These are phyloP conservation scores for Fusarium heterosporum DNA, from an alignment of 2,329 filamentous ascomycete genomes.

Conservation along the genomic window DNA sequence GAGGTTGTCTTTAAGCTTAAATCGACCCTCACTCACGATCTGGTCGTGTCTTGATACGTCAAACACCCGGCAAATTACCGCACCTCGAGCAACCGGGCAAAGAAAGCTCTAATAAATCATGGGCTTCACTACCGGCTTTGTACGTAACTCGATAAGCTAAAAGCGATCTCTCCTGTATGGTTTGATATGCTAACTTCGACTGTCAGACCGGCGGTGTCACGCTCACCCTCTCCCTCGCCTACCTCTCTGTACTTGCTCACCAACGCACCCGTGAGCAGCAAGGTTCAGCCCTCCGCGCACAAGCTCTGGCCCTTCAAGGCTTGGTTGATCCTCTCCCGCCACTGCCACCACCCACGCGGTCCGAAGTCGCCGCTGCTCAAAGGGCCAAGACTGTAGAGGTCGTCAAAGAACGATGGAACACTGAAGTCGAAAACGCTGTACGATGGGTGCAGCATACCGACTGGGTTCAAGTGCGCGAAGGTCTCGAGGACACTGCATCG, in stretches of 20 bases:
- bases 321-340: slow-evolving; percentile 63
- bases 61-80: slow-evolving; percentile 47
- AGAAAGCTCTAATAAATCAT: slow-evolving; percentile 58
- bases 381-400: slow-evolving; percentile 70
- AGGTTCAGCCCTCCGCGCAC: slow-evolving; percentile 66
- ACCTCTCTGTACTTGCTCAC: slow-evolving; percentile 77
- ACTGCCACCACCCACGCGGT: slow-evolving; percentile 62
- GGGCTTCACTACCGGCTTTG: slow-evolving; percentile 81
- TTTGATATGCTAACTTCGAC: slow-evolving; percentile 10
- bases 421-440: slow-evolving; percentile 75
- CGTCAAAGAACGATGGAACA: slow-evolving; percentile 83
- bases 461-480: slow-evolving; percentile 72
- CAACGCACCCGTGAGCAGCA: slow-evolving; percentile 73
- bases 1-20: slow-evolving; percentile 45
- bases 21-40: slow-evolving; percentile 32
- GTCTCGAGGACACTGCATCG: slow-evolving; percentile 62
- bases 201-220: slow-evolving; percentile 78
- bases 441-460: slow-evolving; percentile 74
- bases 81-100: slow-evolving; percentile 44
- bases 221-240: slow-evolving; percentile 78
- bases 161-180: not conserved
- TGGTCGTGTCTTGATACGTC: slow-evolving; percentile 34
- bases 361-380: slow-evolving; percentile 63
- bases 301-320: slow-evolving; percentile 65
- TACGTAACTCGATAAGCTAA: slow-evolving; percentile 58